These are phyloP conservation scores for Nannochloropsis oceanica DNA, from an alignment of 108 stramenopile genomes.

Conservation along the genomic window DNA sequence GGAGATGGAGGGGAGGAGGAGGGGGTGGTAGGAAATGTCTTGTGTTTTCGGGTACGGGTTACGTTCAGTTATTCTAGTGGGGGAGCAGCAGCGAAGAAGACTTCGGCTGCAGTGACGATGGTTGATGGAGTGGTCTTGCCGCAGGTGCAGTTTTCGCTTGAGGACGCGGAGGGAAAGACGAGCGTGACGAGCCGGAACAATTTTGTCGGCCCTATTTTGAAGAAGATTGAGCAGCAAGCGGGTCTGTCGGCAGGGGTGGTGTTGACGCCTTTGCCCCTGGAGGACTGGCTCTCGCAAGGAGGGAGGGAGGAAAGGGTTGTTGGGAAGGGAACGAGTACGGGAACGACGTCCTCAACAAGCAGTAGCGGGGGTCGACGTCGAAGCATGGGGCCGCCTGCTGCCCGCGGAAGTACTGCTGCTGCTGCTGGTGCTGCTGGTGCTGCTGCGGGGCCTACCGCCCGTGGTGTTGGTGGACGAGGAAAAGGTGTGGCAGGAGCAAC, in stretches of 20 bases:
- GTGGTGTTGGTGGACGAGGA: background rate
- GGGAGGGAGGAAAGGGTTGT: background rate
- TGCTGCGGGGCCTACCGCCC: too few relatives aligned
- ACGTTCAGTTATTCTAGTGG: background rate
- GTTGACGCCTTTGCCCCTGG: background rate
- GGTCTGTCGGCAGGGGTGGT: background rate
- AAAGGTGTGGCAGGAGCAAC: background rate
- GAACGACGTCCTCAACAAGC: background rate
- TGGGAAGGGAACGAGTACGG: background rate
- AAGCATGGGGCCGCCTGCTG: background rate
- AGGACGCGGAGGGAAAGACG: background rate
- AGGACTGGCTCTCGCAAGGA: background rate
- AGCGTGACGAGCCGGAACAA: background rate
- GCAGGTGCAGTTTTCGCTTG: background rate
- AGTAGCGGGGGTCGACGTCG: background rate
- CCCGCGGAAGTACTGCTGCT: background rate
- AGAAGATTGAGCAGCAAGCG: background rate
- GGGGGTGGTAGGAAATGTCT: background rate
- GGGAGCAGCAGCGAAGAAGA: background rate
- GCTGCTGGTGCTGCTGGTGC: too few relatives aligned
- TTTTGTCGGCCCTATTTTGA: background rate
- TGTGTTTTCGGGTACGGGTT: background rate
- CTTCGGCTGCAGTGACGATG: background rate
- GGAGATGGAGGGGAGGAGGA: background rate
- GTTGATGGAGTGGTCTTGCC: background rate